Conservation (phyloP, 306 rosid species). For the Begonia fuchsioides region DNA sequence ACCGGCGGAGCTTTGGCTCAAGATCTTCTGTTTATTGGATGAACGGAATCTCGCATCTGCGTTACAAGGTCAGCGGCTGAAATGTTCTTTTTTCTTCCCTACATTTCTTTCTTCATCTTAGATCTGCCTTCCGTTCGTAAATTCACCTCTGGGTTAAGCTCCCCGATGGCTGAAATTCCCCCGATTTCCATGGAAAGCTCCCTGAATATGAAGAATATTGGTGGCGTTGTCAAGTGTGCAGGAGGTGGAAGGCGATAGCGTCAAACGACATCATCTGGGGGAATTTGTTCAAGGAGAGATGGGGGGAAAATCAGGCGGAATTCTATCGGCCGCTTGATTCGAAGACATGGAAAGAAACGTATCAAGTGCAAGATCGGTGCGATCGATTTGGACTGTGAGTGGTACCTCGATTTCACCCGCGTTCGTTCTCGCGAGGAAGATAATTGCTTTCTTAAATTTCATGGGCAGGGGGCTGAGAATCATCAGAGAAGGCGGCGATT, state of each 20-base stretch:
- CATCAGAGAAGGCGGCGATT: conserved; percentile 51
- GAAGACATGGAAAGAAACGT: conserved; percentile 52
- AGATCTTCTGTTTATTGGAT: conserved; percentile 49
- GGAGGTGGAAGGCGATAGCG: conserved; percentile 55
- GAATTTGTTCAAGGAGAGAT: conserved; percentile 59
- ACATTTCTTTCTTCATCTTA: neutral
- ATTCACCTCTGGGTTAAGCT: neutral
- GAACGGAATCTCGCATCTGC: conserved; percentile 33
- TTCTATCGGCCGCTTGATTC: conserved; percentile 38
- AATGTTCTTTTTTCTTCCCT: neutral
- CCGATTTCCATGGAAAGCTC: conserved; percentile 1
- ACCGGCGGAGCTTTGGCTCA: conserved; percentile 38
- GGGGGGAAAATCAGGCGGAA: conserved; percentile 50
- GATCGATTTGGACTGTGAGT: conserved; percentile 65
- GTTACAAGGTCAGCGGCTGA: conserved; percentile 39
- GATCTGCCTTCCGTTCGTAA: too few relatives aligned
- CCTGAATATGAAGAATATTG: too few relatives aligned
- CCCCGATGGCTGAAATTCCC: neutral
- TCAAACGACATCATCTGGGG: conserved; percentile 44
- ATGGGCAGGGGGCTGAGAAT: conserved; percentile 53
- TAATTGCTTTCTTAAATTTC: conserved; percentile 3
- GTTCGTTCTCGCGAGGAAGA: neutral
- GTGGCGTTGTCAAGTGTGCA: conserved; percentile 30
- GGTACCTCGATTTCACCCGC: conserved; percentile 2
- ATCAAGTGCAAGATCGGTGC: conserved; percentile 53